These are phyloP conservation scores for Udeniomyces megalosporus DNA, from an alignment of 768 basidiomycete genomes.

Conservation along the genomic window DNA sequence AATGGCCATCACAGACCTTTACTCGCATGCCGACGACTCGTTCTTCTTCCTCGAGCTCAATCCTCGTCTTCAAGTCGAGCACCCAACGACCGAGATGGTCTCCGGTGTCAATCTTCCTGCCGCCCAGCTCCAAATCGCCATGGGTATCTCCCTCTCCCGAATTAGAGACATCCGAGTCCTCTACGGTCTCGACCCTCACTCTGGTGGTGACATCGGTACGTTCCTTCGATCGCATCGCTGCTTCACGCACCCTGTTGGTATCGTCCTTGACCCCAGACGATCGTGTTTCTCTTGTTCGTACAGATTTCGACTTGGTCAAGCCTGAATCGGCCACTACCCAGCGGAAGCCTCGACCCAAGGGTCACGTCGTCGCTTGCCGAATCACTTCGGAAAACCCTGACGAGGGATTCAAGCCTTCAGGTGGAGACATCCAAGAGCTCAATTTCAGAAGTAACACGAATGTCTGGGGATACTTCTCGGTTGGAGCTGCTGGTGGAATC, in stretches of 20 bases:
- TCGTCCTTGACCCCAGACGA: neutral
- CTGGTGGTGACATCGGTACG: slow-evolving; percentile 63
- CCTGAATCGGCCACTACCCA: slow-evolving; percentile 77
- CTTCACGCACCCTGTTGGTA: too few relatives aligned
- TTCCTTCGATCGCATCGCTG: neutral
- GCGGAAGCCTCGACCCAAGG: slow-evolving; percentile 89
- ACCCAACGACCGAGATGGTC: slow-evolving; percentile 99
- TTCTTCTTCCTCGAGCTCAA: slow-evolving; percentile 98
- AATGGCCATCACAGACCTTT: slow-evolving; percentile 48
- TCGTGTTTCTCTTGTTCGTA: neutral
- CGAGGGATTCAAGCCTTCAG: slow-evolving; percentile 98
- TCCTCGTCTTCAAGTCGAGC: slow-evolving; percentile 98
- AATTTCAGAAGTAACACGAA: slow-evolving; percentile 99
- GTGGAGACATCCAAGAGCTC: slow-evolving; percentile 89
- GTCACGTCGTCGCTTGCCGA: slow-evolving; percentile 95
- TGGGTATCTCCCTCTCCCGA: slow-evolving; percentile 91
- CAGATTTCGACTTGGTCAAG: slow-evolving; percentile 74
- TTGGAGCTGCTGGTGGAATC: slow-evolving; percentile 81
- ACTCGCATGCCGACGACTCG: slow-evolving; percentile 77
- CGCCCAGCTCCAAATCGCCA: slow-evolving; percentile 89
- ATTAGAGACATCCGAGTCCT: slow-evolving; percentile 90
- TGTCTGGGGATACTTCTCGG: slow-evolving; percentile 99
- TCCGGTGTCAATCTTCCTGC: slow-evolving; percentile 94
- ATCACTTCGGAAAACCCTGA: slow-evolving; percentile 99
- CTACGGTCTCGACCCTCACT: slow-evolving; percentile 84